Conservation (phyloP, 148 eudicot genomes). For the Vaccinium macrocarpon region DNA sequence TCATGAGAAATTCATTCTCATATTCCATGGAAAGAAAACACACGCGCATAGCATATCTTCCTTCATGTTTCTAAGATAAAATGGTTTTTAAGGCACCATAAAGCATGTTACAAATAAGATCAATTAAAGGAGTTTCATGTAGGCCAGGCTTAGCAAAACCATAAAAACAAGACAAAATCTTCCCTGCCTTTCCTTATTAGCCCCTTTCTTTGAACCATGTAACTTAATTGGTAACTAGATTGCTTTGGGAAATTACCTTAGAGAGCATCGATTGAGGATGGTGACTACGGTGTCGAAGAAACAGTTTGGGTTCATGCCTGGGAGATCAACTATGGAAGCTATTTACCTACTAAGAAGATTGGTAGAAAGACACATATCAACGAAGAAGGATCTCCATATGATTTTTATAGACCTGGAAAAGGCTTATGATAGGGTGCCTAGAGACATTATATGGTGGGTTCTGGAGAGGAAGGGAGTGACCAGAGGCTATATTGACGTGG, state of each 20-base stretch:
- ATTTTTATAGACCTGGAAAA: no score
- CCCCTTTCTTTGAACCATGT: not conserved
- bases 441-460: no score
- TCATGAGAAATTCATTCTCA: not conserved
- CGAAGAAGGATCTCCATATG: no score
- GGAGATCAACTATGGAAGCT: no score
- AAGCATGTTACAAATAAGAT: not conserved
- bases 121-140: not conserved
- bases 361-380: no score
- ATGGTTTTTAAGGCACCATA: not conserved
- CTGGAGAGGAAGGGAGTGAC: no score
- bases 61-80: not conserved
- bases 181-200: not conserved
- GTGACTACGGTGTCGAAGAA: no score
- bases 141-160: not conserved
- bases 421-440: no score
- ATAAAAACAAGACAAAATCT: not conserved
- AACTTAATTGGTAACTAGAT: not conserved
- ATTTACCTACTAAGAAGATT: no score
- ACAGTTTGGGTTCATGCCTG: no score
- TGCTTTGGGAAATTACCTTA: slow-evolving; percentile 1
- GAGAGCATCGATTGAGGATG: no score
- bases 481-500: no score
- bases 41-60: not conserved
- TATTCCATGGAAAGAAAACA: not conserved